A percentile compares a stretch with the other conserved stretches of the same genome.
These are phyloP conservation scores for Lipomyces kockii DNA, from an alignment of 805 yeast species.

Conservation along the genomic window DNA sequence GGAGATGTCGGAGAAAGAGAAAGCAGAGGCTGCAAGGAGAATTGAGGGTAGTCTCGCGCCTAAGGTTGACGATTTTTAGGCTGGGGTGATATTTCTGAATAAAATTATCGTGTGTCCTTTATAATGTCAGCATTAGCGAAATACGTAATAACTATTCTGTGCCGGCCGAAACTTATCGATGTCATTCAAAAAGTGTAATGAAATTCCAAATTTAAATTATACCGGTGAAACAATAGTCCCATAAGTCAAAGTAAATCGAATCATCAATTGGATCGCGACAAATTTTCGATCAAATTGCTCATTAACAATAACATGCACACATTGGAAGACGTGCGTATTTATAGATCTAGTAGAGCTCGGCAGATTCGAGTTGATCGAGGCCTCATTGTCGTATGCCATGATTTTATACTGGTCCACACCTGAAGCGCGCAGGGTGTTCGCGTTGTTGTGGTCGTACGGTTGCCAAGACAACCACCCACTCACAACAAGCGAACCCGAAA, in stretches of 20 bases:
- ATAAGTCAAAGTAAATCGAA: no score
- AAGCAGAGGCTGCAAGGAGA: constrained; percentile 31
- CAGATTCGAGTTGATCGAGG: neutral
- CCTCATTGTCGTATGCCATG: neutral
- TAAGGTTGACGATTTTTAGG: neutral
- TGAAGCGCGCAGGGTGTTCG: neutral
- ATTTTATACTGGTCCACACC: neutral
- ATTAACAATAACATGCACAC: no score
- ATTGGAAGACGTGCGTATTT: no score
- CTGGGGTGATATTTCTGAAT: neutral
- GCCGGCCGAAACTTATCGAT: neutral
- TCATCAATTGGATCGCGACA: no score
- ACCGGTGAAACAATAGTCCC: no score
- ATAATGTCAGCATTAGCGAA: neutral
- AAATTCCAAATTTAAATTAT: no score
- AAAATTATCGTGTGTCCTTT: neutral
- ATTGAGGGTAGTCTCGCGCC: constrained; percentile 29
- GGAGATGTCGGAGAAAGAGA: constrained; percentile 18
- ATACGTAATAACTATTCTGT: neutral
- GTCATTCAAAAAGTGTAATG: no score
- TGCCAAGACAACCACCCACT: neutral
- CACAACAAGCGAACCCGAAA: neutral
- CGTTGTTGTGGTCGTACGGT: neutral
- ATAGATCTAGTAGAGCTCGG: no score
- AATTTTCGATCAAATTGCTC: no score